A percentile compares a stretch with the other conserved stretches of the same genome.
Conservation (phyloP, 2,329 filamentous ascomycete genomes). For the Plectosphaerella cucumerina region DNA sequence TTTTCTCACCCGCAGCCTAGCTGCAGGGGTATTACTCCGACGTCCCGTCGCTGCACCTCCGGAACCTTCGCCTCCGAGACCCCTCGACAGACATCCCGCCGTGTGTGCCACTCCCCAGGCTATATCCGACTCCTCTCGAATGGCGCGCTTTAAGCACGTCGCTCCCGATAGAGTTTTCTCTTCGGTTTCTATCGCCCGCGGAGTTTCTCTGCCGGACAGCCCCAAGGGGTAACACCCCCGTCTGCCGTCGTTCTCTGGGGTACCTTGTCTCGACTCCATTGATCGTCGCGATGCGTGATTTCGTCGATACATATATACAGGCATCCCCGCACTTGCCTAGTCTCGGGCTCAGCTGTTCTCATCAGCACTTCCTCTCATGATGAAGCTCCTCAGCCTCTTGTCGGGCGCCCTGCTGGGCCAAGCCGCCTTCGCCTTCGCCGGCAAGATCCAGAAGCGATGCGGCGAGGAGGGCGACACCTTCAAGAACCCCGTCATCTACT, state of each 20-base stretch:
- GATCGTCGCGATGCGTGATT: neutral
- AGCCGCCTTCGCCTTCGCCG: neutral
- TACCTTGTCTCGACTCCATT: neutral
- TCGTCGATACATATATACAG: neutral
- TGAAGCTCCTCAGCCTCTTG: neutral
- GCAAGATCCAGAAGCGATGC: neutral
- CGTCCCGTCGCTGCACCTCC: neutral
- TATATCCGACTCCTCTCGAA: neutral
- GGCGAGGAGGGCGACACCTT: slow-evolving; percentile 20
- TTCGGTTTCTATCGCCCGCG: neutral
- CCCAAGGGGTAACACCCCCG: neutral
- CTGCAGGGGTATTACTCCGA: neutral
- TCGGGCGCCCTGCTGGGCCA: neutral
- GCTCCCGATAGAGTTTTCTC: neutral
- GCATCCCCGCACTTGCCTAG: neutral
- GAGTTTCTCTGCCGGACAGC: neutral
- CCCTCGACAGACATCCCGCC: neutral
- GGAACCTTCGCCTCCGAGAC: neutral
- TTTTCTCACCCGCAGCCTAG: neutral
- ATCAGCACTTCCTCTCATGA: neutral
- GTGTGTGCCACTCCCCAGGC: neutral
- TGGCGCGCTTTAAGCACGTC: neutral
- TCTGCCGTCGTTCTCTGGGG: neutral
- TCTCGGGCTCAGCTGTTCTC: neutral
- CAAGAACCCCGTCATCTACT: slow-evolving; percentile 49